Base-by-base conservation (phyloP, 2,329 filamentous ascomycete genomes). In the Dryadomyces quercus-mongolicae region DNA sequence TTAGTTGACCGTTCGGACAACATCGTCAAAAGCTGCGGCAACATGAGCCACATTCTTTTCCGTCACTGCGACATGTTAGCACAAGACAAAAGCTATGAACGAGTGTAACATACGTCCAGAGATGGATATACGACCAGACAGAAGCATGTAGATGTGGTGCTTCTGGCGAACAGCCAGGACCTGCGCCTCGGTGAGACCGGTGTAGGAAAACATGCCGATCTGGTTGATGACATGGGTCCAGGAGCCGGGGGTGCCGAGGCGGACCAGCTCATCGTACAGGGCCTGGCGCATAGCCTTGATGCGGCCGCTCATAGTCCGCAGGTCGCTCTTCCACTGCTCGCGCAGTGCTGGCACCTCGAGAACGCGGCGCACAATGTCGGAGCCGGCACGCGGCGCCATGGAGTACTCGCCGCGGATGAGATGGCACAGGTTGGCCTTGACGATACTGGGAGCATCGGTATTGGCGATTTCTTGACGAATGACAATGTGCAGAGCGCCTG, bases 191-290 rank as follows among this genome's bases (percentile, higher is more conserved):
- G 69, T 78, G 67, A 93, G 71, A 15, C 88, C 88, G 1, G 88
- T 93, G 69, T 94, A 97, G 70, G 85, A 92, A 74, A 98, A 98
- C 93, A 98, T 98, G 73, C 93, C 93, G 66, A 97, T 98, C 77
- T 98, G 92, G 63, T 93, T 87, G 18, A 89, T 96, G 68, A 98
- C 94, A 72, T 98, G 93, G 65, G 90, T 88, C 93, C 93, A 97
- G 15, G 80, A 86, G 31, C 92, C 91, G 0, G 92, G 92, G 0
- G 92, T 96, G 22, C 80, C 81, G 57, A 91, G 77, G 65, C 84
- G 81, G 71, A 96, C 91, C 13, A 98, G 81, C 70, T 91, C 88
- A 55, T 74, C 71, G 52, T 88, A 80, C 61, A 98, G 73, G 4
- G 80, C 81, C 64, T 82, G 81, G 59, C 93, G 84, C 93, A 97